Conservation (phyloP, 2,329 filamentous ascomycete genomes). For the Aspergillus fructus region DNA sequence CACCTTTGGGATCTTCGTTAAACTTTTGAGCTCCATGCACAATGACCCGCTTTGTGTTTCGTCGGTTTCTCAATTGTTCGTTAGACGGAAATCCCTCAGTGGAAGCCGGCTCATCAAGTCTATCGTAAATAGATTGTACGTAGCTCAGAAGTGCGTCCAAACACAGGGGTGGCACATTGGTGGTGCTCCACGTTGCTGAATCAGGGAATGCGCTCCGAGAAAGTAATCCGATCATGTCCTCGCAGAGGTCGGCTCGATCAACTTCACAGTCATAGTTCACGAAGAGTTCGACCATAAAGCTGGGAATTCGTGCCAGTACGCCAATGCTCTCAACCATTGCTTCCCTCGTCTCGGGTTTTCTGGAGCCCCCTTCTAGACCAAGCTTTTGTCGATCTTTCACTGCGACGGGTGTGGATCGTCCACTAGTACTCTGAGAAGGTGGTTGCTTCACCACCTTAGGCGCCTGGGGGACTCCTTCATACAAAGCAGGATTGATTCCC, state of each 20-base stretch:
- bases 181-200: conserved; percentile 97
- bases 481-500: conserved; percentile 86
- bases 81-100: conserved; percentile 67
- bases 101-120: conserved; percentile 69
- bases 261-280: conserved; percentile 98
- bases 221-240: conserved; percentile 90
- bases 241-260: conserved; percentile 85
- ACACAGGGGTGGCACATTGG: conserved; percentile 92
- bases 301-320: conserved; percentile 86
- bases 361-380: conserved; percentile 83
- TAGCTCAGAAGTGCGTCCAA: conserved; percentile 88
- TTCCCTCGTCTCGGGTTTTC: conserved; percentile 92
- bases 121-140: conserved; percentile 86
- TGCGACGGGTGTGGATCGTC: conserved; percentile 83
- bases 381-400: conserved; percentile 91
- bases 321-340: conserved; percentile 98
- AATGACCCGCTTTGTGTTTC: conserved; percentile 81
- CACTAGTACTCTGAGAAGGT: conserved; percentile 73
- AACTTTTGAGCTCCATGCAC: conserved; percentile 87
- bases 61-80: conserved; percentile 65
- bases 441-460: conserved; percentile 81
- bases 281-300: conserved; percentile 92
- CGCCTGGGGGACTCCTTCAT: conserved; percentile 87
- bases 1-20: conserved; percentile 89
- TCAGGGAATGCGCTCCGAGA: conserved; percentile 95